A percentile compares a stretch with the other conserved stretches of the same genome.
These are phyloP conservation scores for Puccinia horiana DNA, from an alignment of 1,284 basidiomycete species.

Conservation along the genomic window DNA sequence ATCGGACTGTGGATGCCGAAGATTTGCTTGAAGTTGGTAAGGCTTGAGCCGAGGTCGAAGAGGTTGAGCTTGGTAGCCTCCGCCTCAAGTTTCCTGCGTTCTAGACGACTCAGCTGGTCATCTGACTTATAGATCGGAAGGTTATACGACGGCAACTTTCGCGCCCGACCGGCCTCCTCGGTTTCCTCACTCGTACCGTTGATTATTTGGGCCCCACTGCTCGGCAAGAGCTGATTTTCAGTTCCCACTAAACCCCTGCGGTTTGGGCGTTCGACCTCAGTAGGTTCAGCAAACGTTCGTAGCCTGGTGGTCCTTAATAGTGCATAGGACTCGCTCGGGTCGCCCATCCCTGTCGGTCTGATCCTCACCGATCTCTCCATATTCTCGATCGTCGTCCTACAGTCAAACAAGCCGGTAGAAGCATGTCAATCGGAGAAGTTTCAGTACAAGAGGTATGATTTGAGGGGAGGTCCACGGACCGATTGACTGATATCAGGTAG, in stretches of 20 bases:
- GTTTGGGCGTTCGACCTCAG: neutral
- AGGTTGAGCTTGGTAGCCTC: slow-evolving; percentile 35
- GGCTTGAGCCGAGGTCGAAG: slow-evolving; percentile 33
- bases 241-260: neutral
- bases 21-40: slow-evolving; percentile 25
- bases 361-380: slow-evolving; percentile 56
- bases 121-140: slow-evolving; percentile 47
- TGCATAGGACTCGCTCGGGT: slow-evolving; percentile 34
- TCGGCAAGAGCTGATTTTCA: neutral
- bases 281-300: neutral
- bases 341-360: slow-evolving; percentile 21
- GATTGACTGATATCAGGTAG: slow-evolving; percentile 57
- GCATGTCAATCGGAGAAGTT: neutral
- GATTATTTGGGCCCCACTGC: neutral
- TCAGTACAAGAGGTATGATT: neutral
- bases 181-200: neutral
- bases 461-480: slow-evolving; percentile 45
- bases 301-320: slow-evolving; percentile 30
- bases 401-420: neutral
- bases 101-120: slow-evolving; percentile 27
- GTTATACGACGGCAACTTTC: slow-evolving; percentile 36
- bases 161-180: neutral
- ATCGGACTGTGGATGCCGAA: slow-evolving; percentile 13
- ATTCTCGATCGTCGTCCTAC: slow-evolving; percentile 58
- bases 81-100: slow-evolving; percentile 40